Conservation (phyloP, 345 rosid species). For the Geranium rotundifolium region DNA sequence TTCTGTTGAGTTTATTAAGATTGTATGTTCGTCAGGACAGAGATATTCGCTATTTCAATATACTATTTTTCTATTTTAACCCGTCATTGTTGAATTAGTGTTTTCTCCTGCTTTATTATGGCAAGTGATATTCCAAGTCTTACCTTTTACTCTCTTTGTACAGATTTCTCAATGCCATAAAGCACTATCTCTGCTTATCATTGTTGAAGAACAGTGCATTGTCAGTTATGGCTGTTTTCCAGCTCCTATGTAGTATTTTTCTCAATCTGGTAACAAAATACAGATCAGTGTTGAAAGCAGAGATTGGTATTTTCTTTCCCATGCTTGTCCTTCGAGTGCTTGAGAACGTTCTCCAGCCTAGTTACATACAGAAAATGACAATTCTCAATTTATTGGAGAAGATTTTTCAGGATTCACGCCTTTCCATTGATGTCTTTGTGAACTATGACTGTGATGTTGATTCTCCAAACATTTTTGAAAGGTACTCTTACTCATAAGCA, state of each 20-base stretch:
- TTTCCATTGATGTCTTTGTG: slow-evolving; percentile 78
- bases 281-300: slow-evolving; percentile 73
- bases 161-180: slow-evolving; percentile 84
- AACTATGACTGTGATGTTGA: slow-evolving; percentile 96
- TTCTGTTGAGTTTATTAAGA: too few species aligned
- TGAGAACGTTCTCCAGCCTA: slow-evolving; percentile 94
- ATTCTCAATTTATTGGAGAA: slow-evolving; percentile 76
- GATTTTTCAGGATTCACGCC: slow-evolving; percentile 63
- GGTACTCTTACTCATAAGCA: slow-evolving; percentile 32
- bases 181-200: slow-evolving; percentile 85
- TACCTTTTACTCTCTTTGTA: slow-evolving; percentile 3
- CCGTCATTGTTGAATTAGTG: too few species aligned
- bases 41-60: too few species aligned
- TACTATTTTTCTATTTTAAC: too few species aligned
- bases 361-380: slow-evolving; percentile 93
- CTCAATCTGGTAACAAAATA: slow-evolving; percentile 56
- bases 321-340: slow-evolving; percentile 92
- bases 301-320: slow-evolving; percentile 91
- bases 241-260: slow-evolving; percentile 88
- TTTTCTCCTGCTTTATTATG: too few species aligned
- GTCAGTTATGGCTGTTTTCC: slow-evolving; percentile 90
- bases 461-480: slow-evolving; percentile 86
- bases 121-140: neutral
- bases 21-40: too few species aligned
- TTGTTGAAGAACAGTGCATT: slow-evolving; percentile 88